Evolutionary conservation across 768 basidiomycete genomes (phyloP), one percentile per base, ranked within the genome.

Genomic region (Phylloporus rhodoxanthus): DNA sequence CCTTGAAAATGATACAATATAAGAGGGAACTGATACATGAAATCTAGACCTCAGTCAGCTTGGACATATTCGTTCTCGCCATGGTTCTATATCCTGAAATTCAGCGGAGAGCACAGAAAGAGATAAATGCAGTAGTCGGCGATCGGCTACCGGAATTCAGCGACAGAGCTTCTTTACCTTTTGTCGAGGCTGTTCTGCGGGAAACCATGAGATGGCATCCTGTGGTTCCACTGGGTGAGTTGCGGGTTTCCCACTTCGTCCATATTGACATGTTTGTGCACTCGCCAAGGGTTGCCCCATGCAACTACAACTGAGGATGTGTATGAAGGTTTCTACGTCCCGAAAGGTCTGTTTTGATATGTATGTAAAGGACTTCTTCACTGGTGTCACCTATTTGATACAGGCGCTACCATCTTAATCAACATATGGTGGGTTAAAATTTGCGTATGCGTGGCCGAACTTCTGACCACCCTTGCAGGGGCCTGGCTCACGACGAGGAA

Each of bases 401-500:
- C 38, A 61, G 62, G 57, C 30, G 34, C 51, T 3, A 55, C 58
- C 4, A 47, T 64, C 23, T 21, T 64, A 7, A 29, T 61, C 43
- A 66, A 64, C 46, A 17, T 48, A 26, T 66, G 64, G 64, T 64
- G 21, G 15, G 51, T 43, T 38, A 1, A 19, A 17, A 23, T 37
- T 43, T 41, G 7, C 9, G 17, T 9, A 19, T 29, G 17, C 17
- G 6, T 40, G 20, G 14, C 10, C 13, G 41, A 40, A 9, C 7
- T 4, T 38, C 40, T 47, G 14, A 62, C 19, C 9, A n/a, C 20
- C 38, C 39, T 14, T 15, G 14, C 33, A 75, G 70, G 72, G 70
- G 61, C 8, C 64, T 79, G 52, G 57, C 64, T 8, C 69, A 70
- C 30, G 69, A 77, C 38, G 62, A 63, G 38, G 53, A 58, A 17